Percentiles rank a stretch among this genome's conserved stretches.
These are phyloP conservation scores for Ogataea nitratoaversa DNA, from an alignment of 805 yeast species.

Conservation along the genomic window DNA sequence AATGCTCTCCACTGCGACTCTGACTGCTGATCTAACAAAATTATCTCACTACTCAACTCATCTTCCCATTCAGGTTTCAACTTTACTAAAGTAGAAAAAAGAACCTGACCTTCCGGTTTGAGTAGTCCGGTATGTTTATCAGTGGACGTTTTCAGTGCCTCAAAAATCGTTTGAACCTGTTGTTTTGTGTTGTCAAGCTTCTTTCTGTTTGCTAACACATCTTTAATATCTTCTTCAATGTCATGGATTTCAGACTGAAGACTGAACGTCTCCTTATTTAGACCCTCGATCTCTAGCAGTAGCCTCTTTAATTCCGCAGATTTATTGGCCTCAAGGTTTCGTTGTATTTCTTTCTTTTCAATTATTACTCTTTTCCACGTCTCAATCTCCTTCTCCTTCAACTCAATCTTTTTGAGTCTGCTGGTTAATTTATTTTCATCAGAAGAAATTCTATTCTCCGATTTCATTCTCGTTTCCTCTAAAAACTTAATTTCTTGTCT, in stretches of 20 bases:
- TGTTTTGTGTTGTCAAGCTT: conserved; percentile 22
- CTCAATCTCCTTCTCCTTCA: conserved; percentile 31
- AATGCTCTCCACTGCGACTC: conserved; percentile 38
- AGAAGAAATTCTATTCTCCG: conserved; percentile 32
- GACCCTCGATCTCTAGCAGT: conserved; percentile 20
- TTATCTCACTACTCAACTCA: conserved; percentile 26
- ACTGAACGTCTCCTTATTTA: conserved; percentile 25
- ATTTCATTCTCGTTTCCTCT: conserved; percentile 37
- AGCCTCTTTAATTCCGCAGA: conserved; percentile 17
- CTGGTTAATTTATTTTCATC: conserved; percentile 28
- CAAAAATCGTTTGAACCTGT: conserved; percentile 22
- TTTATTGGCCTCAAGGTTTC: conserved; percentile 11
- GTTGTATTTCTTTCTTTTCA: conserved; percentile 18
- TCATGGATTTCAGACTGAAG: conserved; percentile 26
- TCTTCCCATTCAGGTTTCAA: conserved; percentile 30
- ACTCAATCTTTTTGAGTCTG: conserved; percentile 28
- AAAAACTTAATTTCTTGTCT: conserved; percentile 38
- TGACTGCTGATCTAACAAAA: conserved; percentile 28
- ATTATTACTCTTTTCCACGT: conserved; percentile 31
- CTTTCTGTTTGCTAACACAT: conserved; percentile 24
- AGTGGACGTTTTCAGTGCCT: conserved; percentile 17
- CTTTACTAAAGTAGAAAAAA: conserved; percentile 19
- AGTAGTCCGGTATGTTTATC: conserved; percentile 28
- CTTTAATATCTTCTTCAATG: conserved; percentile 31
- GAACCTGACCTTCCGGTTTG: conserved; percentile 23